Evolutionary conservation across 2,329 filamentous ascomycete genomes (phyloP).

Genomic region (Cytospora piceae): DNA sequence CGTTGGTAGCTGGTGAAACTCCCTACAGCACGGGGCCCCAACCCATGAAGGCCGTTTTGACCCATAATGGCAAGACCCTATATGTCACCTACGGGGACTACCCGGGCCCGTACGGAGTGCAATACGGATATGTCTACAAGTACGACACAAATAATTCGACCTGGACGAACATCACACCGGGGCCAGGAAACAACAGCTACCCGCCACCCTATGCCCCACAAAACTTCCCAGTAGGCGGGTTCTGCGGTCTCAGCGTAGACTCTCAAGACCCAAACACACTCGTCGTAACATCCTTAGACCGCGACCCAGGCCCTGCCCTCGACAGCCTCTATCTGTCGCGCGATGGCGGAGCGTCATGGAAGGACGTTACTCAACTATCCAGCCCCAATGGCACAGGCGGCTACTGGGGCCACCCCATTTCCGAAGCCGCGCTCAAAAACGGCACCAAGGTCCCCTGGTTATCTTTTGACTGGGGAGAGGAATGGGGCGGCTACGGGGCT

Average conservation of each 20-base stretch:
- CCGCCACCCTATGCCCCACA: conserved; percentile 15
- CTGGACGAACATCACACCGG: conserved; percentile 21
- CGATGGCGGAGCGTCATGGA: conserved; percentile 10
- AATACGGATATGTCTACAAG: conserved; percentile 23
- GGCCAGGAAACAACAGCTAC: conserved; percentile 18
- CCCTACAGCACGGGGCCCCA: conserved; percentile 17
- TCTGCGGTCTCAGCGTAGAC: conserved; percentile 19
- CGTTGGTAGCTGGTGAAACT: background rate
- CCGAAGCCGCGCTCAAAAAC: conserved; percentile 13
- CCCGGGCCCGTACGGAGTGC: conserved; percentile 17
- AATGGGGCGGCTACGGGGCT: conserved; percentile 18
- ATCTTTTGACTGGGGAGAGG: conserved; percentile 14
- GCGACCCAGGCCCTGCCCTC: conserved; percentile 20
- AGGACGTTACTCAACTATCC: conserved; percentile 17
- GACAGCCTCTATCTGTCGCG: conserved; percentile 21
- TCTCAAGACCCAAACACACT: conserved; percentile 6
- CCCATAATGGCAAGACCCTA: conserved; percentile 2
- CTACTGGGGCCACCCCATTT: conserved; percentile 20
- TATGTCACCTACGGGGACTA: conserved; percentile 21
- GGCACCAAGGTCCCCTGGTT: conserved; percentile 20
- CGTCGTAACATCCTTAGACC: conserved; percentile 13
- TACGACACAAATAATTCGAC: conserved; percentile 4
- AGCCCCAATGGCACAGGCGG: conserved; percentile 12
- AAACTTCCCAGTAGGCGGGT: conserved; percentile 8
- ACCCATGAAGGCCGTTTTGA: conserved; percentile 19